phyloP scores from a whole-genome alignment of 192 early-diverging fungal genomes.

The Nowakowskiella sp. region DNA sequence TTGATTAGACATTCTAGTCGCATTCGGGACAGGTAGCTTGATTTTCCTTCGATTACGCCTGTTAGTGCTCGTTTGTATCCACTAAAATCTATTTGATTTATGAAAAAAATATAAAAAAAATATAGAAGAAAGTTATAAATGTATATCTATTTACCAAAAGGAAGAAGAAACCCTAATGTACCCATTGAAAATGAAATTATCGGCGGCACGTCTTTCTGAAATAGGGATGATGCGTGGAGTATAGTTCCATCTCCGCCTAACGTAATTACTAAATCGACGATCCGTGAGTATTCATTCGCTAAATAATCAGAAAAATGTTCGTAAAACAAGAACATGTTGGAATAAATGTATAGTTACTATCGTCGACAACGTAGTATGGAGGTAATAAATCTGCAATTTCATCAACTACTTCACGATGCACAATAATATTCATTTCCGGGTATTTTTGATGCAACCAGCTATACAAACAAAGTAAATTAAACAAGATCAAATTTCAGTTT shows the following conservation, averaged over 20 bases:
- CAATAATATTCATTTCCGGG: slow-evolving; percentile 33
- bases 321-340: neutral
- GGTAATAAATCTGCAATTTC: neutral
- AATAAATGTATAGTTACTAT: slow-evolving; percentile 1
- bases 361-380: neutral
- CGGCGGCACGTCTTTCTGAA: slow-evolving; percentile 67
- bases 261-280: slow-evolving; percentile 82
- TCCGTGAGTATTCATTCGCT: slow-evolving; percentile 53
- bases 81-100: slow-evolving; percentile 46
- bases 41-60: slow-evolving; percentile 54
- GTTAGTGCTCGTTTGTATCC: slow-evolving; percentile 52
- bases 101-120: neutral
- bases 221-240: slow-evolving; percentile 75
- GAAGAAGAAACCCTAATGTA: slow-evolving; percentile 83
- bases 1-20: slow-evolving; percentile 62
- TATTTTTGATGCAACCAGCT: slow-evolving; percentile 60
- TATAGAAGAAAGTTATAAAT: neutral
- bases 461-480: neutral
- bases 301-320: slow-evolving; percentile 2
- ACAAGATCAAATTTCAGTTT: neutral
- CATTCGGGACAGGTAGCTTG: slow-evolving; percentile 69
- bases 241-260: slow-evolving; percentile 91
- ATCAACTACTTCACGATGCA: neutral
- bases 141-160: slow-evolving; percentile 42
- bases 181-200: slow-evolving; percentile 92